These are phyloP conservation scores for Sporothrix protearum DNA, from an alignment of 2,329 filamentous ascomycete genomes.

Conservation along the genomic window DNA sequence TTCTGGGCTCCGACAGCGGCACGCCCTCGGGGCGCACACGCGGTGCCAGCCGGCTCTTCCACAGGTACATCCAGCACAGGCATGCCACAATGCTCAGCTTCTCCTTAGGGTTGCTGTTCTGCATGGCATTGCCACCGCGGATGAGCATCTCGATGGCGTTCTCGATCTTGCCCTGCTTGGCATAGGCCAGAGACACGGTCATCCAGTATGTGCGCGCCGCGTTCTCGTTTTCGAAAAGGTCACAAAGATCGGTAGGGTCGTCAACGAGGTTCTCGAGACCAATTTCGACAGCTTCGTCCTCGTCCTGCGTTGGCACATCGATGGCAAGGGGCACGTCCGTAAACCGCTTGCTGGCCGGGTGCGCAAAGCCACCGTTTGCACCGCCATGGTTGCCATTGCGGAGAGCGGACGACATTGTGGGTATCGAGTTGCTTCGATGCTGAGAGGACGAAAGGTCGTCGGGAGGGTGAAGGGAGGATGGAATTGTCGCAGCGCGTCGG, in stretches of 20 bases:
- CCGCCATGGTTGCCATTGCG: constrained; percentile 47
- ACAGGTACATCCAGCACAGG: constrained; percentile 86
- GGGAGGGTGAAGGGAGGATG: not conserved
- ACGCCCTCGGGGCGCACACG: constrained; percentile 60
- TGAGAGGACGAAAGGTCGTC: not conserved
- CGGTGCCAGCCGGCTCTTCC: constrained; percentile 79
- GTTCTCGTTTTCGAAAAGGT: constrained; percentile 88
- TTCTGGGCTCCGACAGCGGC: constrained; percentile 69
- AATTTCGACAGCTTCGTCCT: constrained; percentile 81
- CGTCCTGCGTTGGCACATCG: constrained; percentile 64
- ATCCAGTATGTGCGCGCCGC: constrained; percentile 94
- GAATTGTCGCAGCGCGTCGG: constrained; percentile 10
- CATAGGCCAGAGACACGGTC: constrained; percentile 93
- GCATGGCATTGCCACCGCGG: constrained; percentile 68
- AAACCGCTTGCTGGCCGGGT: constrained; percentile 54
- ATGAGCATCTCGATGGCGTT: constrained; percentile 72
- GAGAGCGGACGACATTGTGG: constrained; percentile 41
- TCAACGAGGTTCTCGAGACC: constrained; percentile 87
- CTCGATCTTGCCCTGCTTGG: constrained; percentile 90
- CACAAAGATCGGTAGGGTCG: constrained; percentile 92
- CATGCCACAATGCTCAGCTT: constrained; percentile 79
- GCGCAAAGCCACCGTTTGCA: constrained; percentile 38
- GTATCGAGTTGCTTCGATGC: not conserved
- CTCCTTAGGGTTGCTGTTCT: constrained; percentile 71
- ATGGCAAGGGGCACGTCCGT: constrained; percentile 62